Percentiles rank a stretch among this genome's conserved stretches.
Conservation (phyloP, 1,139 yeast genomes). For the Candida tetrigidarum region DNA sequence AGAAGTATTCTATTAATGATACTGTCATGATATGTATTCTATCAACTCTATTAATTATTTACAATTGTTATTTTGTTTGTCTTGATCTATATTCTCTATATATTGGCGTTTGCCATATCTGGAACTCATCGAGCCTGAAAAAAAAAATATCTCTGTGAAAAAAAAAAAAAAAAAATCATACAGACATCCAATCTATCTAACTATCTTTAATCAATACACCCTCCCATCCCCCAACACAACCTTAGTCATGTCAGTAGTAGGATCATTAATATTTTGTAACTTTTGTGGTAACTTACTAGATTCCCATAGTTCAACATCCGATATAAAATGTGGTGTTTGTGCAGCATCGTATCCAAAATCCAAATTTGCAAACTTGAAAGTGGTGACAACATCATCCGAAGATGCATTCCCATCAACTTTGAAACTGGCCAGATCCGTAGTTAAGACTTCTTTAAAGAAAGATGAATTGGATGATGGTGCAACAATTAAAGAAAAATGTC, state of each 20-base stretch:
- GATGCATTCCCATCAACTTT: conserved; percentile 93
- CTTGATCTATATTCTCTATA: background rate
- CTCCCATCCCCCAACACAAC: background rate
- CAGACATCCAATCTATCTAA: conserved; percentile 2
- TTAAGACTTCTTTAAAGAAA: conserved; percentile 77
- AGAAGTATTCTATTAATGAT: no score
- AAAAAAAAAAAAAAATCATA: conserved; percentile 5
- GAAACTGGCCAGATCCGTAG: conserved; percentile 82
- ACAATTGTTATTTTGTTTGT: background rate
- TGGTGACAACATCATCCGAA: conserved; percentile 80
- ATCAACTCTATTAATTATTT: background rate
- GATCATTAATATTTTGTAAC: conserved; percentile 91
- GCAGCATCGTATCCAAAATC: conserved; percentile 57
- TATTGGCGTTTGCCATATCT: background rate
- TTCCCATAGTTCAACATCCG: conserved; percentile 53
- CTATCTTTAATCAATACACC: no score
- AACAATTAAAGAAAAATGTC: conserved; percentile 94
- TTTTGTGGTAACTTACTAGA: conserved; percentile 92
- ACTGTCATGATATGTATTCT: no score
- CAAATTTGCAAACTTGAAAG: conserved; percentile 77
- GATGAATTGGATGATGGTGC: conserved; percentile 94
- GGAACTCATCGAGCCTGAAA: conserved; percentile 6
- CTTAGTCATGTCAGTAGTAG: conserved; percentile 84
- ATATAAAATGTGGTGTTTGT: conserved; percentile 72
- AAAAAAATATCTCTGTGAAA: conserved; percentile 1